Percentiles rank a stretch among this genome's conserved stretches.
phyloP scores from a whole-genome alignment of 2,329 filamentous ascomycete species.

The Fusarium chlamydosporum region DNA sequence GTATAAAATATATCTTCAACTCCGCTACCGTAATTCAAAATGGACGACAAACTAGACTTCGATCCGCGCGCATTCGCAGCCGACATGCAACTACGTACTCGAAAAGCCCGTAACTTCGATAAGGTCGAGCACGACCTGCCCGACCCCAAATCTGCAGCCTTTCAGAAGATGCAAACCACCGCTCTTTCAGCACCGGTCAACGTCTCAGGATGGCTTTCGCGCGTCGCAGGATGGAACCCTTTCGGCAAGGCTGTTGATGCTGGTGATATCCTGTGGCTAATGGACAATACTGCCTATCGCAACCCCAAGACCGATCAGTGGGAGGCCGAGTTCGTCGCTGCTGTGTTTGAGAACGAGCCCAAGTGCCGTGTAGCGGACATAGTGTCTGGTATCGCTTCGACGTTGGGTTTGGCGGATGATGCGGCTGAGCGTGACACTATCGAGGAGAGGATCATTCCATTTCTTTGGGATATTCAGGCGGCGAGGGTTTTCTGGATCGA shows the following conservation, averaged over 20 bases:
- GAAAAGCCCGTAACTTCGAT: constrained; percentile 64
- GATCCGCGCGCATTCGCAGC: constrained; percentile 51
- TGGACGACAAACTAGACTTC: constrained; percentile 46
- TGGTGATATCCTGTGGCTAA: constrained; percentile 84
- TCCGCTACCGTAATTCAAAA: constrained; percentile 33
- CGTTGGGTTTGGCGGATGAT: constrained; percentile 74
- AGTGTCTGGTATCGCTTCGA: constrained; percentile 78
- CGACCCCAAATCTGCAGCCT: constrained; percentile 52
- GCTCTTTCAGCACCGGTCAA: constrained; percentile 52
- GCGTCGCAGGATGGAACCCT: constrained; percentile 69
- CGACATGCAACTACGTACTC: constrained; percentile 66
- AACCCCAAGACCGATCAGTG: constrained; percentile 66
- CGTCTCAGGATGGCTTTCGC: constrained; percentile 58
- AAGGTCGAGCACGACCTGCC: constrained; percentile 65
- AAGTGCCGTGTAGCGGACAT: constrained; percentile 76
- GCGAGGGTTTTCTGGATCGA: constrained; percentile 76
- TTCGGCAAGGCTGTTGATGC: constrained; percentile 71
- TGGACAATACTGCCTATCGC: constrained; percentile 89
- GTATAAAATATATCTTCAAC: constrained; percentile 18
- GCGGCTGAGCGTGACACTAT: constrained; percentile 72
- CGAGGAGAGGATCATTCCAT: constrained; percentile 78
- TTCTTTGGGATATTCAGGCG: constrained; percentile 81
- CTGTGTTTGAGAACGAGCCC: constrained; percentile 81
- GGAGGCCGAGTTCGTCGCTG: constrained; percentile 86
- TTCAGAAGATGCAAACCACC: constrained; percentile 52